A percentile compares a stretch with the other conserved stretches of the same genome.
Conservation (phyloP, 192 early-diverging fungal species). For the Dimargaris cristalligena region DNA sequence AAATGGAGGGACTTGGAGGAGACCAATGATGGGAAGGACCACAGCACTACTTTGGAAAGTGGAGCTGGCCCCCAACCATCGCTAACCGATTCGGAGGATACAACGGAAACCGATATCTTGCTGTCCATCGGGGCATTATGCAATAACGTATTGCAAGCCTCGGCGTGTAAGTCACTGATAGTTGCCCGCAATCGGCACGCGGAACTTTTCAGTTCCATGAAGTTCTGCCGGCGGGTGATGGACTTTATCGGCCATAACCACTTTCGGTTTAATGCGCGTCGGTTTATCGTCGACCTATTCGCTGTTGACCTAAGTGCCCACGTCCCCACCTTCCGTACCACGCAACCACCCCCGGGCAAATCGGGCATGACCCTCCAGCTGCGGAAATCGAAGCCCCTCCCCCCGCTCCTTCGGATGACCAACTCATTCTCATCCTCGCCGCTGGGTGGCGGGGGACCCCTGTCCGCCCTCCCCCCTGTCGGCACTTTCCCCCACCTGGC, state of each 20-base stretch:
- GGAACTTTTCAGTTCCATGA: slow-evolving; percentile 4
- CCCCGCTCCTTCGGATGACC: not conserved
- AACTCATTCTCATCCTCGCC: not conserved
- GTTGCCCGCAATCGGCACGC: not conserved
- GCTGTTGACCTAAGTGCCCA: not conserved
- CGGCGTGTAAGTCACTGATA: not conserved
- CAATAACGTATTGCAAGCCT: slow-evolving; percentile 3
- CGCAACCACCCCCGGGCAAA: not conserved
- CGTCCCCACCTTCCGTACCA: slow-evolving; percentile 1
- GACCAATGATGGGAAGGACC: no score
- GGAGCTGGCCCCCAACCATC: not conserved
- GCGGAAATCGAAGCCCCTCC: not conserved
- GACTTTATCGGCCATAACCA: slow-evolving; percentile 4
- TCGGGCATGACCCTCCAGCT: slow-evolving; percentile 7
- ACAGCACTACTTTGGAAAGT: not conserved
- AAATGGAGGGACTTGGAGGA: not conserved
- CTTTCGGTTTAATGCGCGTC: slow-evolving; percentile 4
- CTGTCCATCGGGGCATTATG: slow-evolving; percentile 1
- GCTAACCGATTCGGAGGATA: not conserved
- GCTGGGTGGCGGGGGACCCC: not conserved
- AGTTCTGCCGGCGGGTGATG: not conserved
- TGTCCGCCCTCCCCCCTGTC: not conserved
- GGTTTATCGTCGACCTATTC: slow-evolving; percentile 9
- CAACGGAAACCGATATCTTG: not conserved
- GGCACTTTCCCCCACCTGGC: not conserved